A percentile compares a stretch with the other conserved stretches of the same genome.
Conservation (phyloP, 2,329 filamentous ascomycete species). For the Cytospora piceicola region DNA sequence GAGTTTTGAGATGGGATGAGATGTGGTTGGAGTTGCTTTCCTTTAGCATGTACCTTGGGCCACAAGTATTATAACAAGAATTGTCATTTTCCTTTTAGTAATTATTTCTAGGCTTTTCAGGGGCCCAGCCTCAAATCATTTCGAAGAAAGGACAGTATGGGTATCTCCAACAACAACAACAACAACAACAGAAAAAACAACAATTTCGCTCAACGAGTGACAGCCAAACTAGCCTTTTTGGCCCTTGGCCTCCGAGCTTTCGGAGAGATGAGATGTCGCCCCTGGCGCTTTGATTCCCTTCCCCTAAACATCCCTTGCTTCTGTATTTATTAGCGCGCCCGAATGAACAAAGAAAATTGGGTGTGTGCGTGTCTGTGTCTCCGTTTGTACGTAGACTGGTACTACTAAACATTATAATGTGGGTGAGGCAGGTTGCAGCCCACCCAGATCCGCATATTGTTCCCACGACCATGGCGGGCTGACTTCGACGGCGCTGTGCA, state of each 20-base stretch:
- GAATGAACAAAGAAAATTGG: background rate
- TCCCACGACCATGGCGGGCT: slow-evolving; percentile 28
- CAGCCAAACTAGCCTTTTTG: background rate
- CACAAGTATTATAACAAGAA: background rate
- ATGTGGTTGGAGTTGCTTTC: no score
- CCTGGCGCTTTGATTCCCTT: background rate
- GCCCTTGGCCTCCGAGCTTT: background rate
- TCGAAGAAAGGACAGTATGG: slow-evolving; percentile 23
- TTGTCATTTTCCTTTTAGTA: background rate
- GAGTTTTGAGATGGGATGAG: no score
- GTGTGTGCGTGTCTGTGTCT: no score
- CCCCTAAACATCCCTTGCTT: background rate
- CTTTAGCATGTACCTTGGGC: no score
- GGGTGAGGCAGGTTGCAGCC: slow-evolving; percentile 21
- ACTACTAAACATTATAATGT: background rate
- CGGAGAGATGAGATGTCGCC: background rate
- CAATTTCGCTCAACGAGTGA: background rate
- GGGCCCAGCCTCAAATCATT: slow-evolving; percentile 1
- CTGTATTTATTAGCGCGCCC: background rate
- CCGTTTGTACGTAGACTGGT: background rate
- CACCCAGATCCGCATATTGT: slow-evolving; percentile 29
- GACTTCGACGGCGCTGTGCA: slow-evolving; percentile 14
- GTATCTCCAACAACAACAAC: slow-evolving; percentile 20
- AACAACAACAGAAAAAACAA: no score
- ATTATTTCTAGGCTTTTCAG: background rate